These are phyloP conservation scores for Nemania abortiva DNA, from an alignment of 2,329 filamentous ascomycete genomes.

Conservation along the genomic window DNA sequence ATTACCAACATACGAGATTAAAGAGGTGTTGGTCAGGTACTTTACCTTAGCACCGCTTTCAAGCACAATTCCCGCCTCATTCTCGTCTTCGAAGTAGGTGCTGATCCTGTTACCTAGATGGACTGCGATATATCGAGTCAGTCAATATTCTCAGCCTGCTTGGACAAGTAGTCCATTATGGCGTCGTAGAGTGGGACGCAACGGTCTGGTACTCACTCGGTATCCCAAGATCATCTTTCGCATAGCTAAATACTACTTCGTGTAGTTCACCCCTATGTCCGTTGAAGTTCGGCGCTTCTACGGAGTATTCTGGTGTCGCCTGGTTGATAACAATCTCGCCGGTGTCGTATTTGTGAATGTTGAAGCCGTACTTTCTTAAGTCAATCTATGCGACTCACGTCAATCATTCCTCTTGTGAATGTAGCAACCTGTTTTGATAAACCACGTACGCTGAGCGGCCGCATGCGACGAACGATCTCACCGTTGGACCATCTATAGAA, in stretches of 20 bases:
- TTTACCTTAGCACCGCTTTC: conserved; percentile 59
- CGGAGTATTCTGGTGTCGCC: conserved; percentile 56
- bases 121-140: conserved; percentile 45
- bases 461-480: conserved; percentile 60
- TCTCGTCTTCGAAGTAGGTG: conserved; percentile 67
- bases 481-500: conserved; percentile 69
- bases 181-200: too few species aligned
- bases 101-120: conserved; percentile 63
- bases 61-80: conserved; percentile 63
- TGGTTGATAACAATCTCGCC: conserved; percentile 72
- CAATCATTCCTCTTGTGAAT: neutral
- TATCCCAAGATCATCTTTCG: conserved; percentile 65
- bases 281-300: conserved; percentile 67
- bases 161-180: neutral
- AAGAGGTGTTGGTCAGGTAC: neutral
- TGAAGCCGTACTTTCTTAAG: conserved; percentile 66
- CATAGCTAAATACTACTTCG: conserved; percentile 69
- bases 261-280: conserved; percentile 72
- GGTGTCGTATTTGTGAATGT: conserved; percentile 71
- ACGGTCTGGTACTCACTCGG: conserved; percentile 51
- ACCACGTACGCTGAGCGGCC: conserved; percentile 55
- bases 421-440: neutral
- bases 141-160: neutral
- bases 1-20: neutral
- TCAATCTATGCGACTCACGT: conserved; percentile 55